These are phyloP conservation scores for Herpetospermum pedunculosum DNA, from an alignment of 306 rosid genomes.

Conservation along the genomic window DNA sequence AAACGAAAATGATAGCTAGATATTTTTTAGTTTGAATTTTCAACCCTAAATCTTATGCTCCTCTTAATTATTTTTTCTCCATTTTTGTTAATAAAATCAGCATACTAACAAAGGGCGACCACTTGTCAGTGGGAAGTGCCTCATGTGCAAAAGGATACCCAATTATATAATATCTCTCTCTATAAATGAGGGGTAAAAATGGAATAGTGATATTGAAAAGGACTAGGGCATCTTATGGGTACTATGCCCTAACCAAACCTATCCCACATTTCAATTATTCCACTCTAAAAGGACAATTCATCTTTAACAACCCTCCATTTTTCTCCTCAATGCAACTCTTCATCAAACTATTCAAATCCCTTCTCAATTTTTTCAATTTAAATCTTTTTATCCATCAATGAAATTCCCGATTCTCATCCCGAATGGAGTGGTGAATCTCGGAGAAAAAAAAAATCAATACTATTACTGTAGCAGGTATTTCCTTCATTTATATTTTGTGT, in stretches of 20 bases:
- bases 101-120: background rate
- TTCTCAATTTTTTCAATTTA: background rate
- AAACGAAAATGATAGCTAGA: too few relatives aligned
- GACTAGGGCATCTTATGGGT: background rate
- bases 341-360: constrained; percentile 2
- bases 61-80: too few relatives aligned
- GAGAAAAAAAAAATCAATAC: too few relatives aligned
- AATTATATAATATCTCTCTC: background rate
- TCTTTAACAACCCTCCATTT: background rate
- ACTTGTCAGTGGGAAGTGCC: constrained; percentile 3
- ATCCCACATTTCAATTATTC: background rate
- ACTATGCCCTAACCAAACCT: background rate
- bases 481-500: too few relatives aligned
- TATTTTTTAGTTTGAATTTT: too few relatives aligned
- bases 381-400: too few relatives aligned
- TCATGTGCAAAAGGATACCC: background rate
- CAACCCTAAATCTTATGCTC: too few relatives aligned
- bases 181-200: background rate
- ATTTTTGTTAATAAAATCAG: background rate
- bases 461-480: too few relatives aligned
- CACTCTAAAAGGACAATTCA: background rate
- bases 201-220: background rate
- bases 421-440: too few relatives aligned
- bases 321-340: background rate
- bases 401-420: too few relatives aligned